Evolutionary conservation across 2,329 filamentous ascomycete genomes (phyloP).

Genomic region (Talaromyces atroroseus): DNA sequence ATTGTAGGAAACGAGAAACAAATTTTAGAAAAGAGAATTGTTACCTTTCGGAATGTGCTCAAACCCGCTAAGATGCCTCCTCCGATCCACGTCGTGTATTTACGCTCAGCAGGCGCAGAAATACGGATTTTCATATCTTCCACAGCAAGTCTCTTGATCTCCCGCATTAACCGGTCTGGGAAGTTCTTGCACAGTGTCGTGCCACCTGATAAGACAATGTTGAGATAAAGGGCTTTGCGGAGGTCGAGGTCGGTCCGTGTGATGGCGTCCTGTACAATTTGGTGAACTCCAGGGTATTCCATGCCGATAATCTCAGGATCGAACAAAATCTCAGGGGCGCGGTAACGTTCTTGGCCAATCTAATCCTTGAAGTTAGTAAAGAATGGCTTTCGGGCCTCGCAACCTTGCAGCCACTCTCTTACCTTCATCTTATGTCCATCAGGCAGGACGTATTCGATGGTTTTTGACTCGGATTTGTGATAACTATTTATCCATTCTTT

Average conservation of each 20-base stretch:
- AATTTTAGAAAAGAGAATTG: conserved; percentile 19
- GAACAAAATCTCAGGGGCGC: conserved; percentile 94
- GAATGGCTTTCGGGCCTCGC: neutral
- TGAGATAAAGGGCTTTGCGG: conserved; percentile 87
- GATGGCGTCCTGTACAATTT: conserved; percentile 96
- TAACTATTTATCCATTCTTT: conserved; percentile 79
- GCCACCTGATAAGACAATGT: conserved; percentile 94
- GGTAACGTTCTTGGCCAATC: conserved; percentile 90
- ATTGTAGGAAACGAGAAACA: neutral
- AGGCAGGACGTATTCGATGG: conserved; percentile 80
- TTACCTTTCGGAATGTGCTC: conserved; percentile 96
- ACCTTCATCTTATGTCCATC: conserved; percentile 93
- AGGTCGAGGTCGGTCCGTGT: conserved; percentile 92
- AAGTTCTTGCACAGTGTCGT: conserved; percentile 97
- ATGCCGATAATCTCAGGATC: conserved; percentile 95
- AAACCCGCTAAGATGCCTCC: conserved; percentile 93
- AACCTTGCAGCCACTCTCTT: conserved; percentile 17
- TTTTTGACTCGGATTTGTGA: conserved; percentile 70
- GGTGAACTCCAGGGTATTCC: conserved; percentile 94
- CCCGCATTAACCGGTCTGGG: conserved; percentile 82
- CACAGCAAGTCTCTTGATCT: conserved; percentile 87
- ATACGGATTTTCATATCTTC: conserved; percentile 99
- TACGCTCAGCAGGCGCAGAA: conserved; percentile 92
- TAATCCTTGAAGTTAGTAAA: conserved; percentile 30
- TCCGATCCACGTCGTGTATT: conserved; percentile 99